Evolutionary conservation across 257 asterid genomes (phyloP), one percentile per base, ranked within the genome.

Genomic region (Vinca minor): DNA sequence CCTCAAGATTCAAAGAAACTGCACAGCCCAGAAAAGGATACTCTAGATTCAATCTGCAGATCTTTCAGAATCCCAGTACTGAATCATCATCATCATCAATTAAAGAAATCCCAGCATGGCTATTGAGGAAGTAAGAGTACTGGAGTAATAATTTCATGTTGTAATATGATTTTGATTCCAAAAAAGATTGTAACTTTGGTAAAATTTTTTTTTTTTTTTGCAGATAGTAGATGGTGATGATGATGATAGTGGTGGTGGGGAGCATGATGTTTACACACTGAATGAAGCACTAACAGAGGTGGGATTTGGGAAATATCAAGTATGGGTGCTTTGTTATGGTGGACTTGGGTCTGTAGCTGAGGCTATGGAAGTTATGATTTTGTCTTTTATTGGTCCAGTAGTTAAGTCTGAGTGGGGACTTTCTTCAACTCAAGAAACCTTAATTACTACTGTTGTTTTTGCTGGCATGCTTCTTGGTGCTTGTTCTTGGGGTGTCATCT

Each of bases 401-500:
- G 84, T 89, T n/a, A 78, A 68, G 77, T 62, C 71, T 11, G 72
- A 79, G 42, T 89, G 96, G 96, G 87, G 78, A 4, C 86, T 89
- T 76, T 83, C 96, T 18, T 65, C 93, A 10, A 71, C 71, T 5
- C 76, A 86, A 69, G 93, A 89, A 68, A 80, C 86, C 72, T 72
- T 84, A 53, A 77, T 86, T 41, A 83, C 96, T 28, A 78, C 89
- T 2, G 81, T 82, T 58, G 95, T 89, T 7, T 89, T 89, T 73
- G 90, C 79, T 42, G 96, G 96, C 21, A 86, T 89, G 96, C 85
- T 89, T 11, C 26, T 89, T 50, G 96, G 96, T 65, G 87, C 93
- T 71, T 86, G 77, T 76, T 65, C 76, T 4, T 86, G 95, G 94
- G 95, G 94, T 13, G 31, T 76, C 53, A 32, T 86, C 50, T 79